phyloP scores from a whole-genome alignment of 345 rosid genomes.

The Aegle marmelos region DNA sequence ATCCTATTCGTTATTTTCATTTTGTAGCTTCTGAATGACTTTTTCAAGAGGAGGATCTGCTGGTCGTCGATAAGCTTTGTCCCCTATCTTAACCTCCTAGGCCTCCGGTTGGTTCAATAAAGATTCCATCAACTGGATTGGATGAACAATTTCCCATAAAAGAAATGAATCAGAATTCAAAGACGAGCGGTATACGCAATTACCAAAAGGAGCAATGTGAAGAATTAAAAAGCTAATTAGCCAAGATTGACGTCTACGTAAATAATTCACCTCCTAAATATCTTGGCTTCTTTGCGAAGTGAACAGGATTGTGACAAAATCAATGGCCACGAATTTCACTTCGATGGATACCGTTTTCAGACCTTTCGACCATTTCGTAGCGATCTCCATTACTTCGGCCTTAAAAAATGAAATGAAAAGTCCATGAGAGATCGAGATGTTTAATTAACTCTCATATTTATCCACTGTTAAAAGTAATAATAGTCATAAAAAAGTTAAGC shows the following conservation, averaged over 20 bases:
- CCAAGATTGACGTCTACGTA: too few relatives aligned
- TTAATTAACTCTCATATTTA: too few relatives aligned
- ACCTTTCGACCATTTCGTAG: slow-evolving; percentile 70
- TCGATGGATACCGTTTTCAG: slow-evolving; percentile 71
- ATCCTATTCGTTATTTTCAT: slow-evolving; percentile 20
- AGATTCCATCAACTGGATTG: too few relatives aligned
- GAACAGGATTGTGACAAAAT: slow-evolving; percentile 78
- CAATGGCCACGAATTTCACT: slow-evolving; percentile 66
- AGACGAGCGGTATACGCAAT: neutral
- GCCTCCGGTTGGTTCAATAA: slow-evolving; percentile 69
- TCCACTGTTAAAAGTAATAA: too few relatives aligned
- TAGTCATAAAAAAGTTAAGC: too few relatives aligned
- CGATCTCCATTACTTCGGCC: slow-evolving; percentile 65
- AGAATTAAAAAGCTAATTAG: too few relatives aligned
- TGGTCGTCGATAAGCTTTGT: slow-evolving; percentile 60
- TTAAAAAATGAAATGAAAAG: neutral
- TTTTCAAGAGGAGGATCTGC: slow-evolving; percentile 82
- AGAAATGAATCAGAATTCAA: neutral
- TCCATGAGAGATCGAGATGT: too few relatives aligned
- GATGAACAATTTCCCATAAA: neutral
- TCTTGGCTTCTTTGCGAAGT: slow-evolving; percentile 57
- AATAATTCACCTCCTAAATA: too few relatives aligned
- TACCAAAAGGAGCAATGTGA: neutral
- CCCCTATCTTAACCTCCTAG: slow-evolving; percentile 85
- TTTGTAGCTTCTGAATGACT: slow-evolving; percentile 40